These are phyloP conservation scores for Escallonia herrerae DNA, from an alignment of 129 eudicot species.

Conservation along the genomic window DNA sequence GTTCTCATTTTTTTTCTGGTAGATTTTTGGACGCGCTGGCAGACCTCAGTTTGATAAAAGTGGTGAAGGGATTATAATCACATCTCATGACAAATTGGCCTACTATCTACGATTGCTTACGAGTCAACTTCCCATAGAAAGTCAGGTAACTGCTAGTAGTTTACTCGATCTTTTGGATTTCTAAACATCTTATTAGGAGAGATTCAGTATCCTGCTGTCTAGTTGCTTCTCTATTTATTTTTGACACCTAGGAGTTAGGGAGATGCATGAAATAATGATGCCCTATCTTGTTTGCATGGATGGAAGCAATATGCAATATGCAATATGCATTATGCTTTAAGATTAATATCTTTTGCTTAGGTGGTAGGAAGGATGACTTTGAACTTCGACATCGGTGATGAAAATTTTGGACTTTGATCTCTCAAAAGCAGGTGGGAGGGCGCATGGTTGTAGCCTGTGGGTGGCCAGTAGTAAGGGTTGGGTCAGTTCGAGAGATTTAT, in stretches of 20 bases:
- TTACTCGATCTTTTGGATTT: conserved; percentile 3
- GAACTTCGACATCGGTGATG: no score
- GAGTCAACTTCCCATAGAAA: conserved; percentile 97
- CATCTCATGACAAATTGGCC: conserved; percentile 88
- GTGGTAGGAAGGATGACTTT: no score
- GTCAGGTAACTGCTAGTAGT: conserved; percentile 58
- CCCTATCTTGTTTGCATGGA: no score
- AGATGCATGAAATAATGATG: not conserved
- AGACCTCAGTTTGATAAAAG: conserved; percentile 99
- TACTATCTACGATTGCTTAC: conserved; percentile 88
- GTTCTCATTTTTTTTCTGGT: conserved; percentile 3
- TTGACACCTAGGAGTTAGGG: not conserved
- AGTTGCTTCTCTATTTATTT: not conserved
- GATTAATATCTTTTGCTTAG: no score
- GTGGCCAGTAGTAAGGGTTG: no score
- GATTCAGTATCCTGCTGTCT: not conserved
- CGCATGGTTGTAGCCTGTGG: no score
- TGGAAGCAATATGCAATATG: no score
- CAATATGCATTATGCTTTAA: no score
- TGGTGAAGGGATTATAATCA: conserved; percentile 98
- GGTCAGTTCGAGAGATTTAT: no score
- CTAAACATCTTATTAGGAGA: not conserved
- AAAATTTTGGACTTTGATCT: no score
- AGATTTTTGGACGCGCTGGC: conserved; percentile 99
- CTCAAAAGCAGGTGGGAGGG: no score